These are phyloP conservation scores for Drechmeria coniospora DNA, from an alignment of 2,329 filamentous ascomycete genomes.

Conservation along the genomic window DNA sequence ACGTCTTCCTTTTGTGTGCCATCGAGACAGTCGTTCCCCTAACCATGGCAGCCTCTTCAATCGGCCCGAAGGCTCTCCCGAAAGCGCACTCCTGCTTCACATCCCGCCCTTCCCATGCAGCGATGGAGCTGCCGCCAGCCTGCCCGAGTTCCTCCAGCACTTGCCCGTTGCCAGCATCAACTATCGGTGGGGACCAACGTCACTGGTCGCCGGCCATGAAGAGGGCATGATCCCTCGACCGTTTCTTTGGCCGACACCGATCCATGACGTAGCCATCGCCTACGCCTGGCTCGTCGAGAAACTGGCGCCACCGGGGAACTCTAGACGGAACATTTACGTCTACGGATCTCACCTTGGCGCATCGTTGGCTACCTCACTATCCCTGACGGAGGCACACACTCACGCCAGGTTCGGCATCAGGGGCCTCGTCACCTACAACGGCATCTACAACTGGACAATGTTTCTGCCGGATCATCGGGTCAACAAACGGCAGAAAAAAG, in stretches of 20 bases:
- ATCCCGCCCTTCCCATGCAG: conserved; percentile 31
- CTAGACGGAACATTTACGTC: conserved; percentile 25
- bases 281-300: conserved; percentile 36
- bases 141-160: conserved; percentile 26
- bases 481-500: conserved; percentile 14
- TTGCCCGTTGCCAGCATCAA: conserved; percentile 39
- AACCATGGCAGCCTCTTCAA: conserved; percentile 32
- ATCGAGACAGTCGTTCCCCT: conserved; percentile 6
- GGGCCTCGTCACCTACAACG: conserved; percentile 41
- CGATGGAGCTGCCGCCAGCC: conserved; percentile 9
- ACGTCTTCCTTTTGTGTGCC: background rate
- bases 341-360: conserved; percentile 45
- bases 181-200: conserved; percentile 36
- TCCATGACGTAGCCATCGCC: conserved; percentile 39
- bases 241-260: conserved; percentile 37
- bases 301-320: conserved; percentile 20
- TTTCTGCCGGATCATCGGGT: conserved; percentile 38
- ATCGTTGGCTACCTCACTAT: conserved; percentile 38
- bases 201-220: conserved; percentile 5
- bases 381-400: conserved; percentile 37
- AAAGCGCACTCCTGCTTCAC: conserved; percentile 36
- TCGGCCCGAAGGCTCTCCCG: conserved; percentile 17
- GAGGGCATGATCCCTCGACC: conserved; percentile 8
- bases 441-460: conserved; percentile 49
- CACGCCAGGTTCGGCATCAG: conserved; percentile 30